Conservation (phyloP, 495 filamentous ascomycete species). For the Penicillium dipodomyicola region DNA sequence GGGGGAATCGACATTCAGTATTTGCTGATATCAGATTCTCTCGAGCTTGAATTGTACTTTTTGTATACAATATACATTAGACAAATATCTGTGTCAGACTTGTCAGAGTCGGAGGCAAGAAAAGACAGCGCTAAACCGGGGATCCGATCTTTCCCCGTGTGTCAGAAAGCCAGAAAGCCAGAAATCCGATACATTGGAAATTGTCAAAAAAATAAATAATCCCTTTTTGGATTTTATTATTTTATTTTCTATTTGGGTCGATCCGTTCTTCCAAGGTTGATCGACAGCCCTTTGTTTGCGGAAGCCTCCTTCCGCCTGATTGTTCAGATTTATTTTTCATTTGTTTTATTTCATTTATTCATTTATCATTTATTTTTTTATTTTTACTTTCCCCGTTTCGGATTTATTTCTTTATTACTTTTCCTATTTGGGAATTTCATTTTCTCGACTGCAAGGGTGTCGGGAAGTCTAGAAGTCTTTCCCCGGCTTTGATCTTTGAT, state of each 20-base stretch:
- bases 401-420: conserved; percentile 6
- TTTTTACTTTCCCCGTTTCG: not conserved
- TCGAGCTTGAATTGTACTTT: not conserved
- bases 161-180: not conserved
- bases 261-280: conserved; percentile 10
- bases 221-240: not conserved
- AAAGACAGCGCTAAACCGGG: not conserved
- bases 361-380: conserved; percentile 2
- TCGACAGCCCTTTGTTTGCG: conserved; percentile 20
- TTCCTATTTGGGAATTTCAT: conserved; percentile 7
- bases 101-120: not conserved
- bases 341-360: conserved; percentile 6
- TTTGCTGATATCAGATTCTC: conserved; percentile 1
- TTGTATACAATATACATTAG: not conserved
- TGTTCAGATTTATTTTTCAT: conserved; percentile 13
- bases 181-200: not conserved
- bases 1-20: not conserved
- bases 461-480: conserved; percentile 34
- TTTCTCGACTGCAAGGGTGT: conserved; percentile 30
- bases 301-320: conserved; percentile 22
- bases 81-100: conserved; percentile 1
- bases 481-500: conserved; percentile 28
- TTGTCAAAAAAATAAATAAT: not conserved
- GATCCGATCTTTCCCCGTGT: conserved; percentile 10
- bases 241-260: not conserved